Base-by-base conservation (phyloP, 2,329 filamentous ascomycete genomes). In the Bipolaris oryzae region DNA sequence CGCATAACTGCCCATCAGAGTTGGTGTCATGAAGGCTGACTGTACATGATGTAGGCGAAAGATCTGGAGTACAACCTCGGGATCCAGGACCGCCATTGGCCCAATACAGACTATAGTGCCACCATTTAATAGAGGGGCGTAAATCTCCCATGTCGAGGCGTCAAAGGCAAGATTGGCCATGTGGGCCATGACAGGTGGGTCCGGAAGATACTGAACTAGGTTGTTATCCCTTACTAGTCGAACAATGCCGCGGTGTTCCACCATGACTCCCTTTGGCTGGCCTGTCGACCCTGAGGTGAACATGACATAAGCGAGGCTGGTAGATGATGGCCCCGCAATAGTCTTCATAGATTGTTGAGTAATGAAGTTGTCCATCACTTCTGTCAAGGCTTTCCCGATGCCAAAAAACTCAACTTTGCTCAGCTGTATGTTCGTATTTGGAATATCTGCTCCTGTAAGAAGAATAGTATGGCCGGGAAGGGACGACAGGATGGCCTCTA, bases 211-310 rank as follows among this genome's bases (percentile, higher is more conserved):
- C 18, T 57, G 39, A 3, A 49, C 55, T 23, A 50, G 50, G 15
- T 55, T 61, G 33, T 82, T 42, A 2, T 48, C 25, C 15, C 18
- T 28, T 6, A 16, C 31, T 3, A 49, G 10, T 3, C 39, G 42
- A 1, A 47, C 82, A 7, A 89, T 74, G 1, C 83, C 81, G 0
- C 77, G 76, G 62, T 89, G 87, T 7, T 84, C 84, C 54, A 87
- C 83, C 35, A 87, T 83, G 13, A 86, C 82, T 2, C 84, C 86
- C 52, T 85, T 84, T 0, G 84, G 82, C 48, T 78, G 79, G 48
- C 64, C 63, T 15, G 63, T 69, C 9, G 75, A 66, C 13, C 69
- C 66, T 18, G 79, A 80, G 0, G 81, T 83, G 58, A 88, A 85
- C 4, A 89, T 80, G 7, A 87, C 77, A 63, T 85, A 88, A 0